A percentile compares a stretch with the other conserved stretches of the same genome.
Conservation (phyloP, 2,329 filamentous ascomycete genomes). For the Stagonosporopsis cucurbitacearum region DNA sequence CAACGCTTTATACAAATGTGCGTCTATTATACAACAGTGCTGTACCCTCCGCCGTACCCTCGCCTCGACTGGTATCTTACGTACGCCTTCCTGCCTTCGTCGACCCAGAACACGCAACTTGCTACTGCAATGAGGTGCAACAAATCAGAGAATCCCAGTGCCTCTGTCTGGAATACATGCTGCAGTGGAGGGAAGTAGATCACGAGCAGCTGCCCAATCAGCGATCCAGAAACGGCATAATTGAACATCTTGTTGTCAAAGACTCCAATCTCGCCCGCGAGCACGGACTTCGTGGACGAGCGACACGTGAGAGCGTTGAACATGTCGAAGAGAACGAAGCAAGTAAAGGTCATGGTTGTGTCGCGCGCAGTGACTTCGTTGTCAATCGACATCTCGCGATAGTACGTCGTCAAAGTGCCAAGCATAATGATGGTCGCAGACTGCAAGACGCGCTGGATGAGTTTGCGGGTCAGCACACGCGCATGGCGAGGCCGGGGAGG, state of each 20-base stretch:
- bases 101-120: constrained; percentile 93
- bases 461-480: constrained; percentile 82
- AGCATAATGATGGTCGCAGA: constrained; percentile 90
- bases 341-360: constrained; percentile 99
- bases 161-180: constrained; percentile 94
- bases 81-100: constrained; percentile 81
- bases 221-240: constrained; percentile 85
- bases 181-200: constrained; percentile 96
- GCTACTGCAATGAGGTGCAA: constrained; percentile 75
- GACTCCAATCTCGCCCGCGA: constrained; percentile 81
- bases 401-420: constrained; percentile 90
- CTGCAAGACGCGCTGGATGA: constrained; percentile 84
- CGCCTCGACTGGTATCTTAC: constrained; percentile 53
- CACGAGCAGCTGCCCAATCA: constrained; percentile 86
- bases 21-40: constrained; percentile 45
- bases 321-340: constrained; percentile 99
- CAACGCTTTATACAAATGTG: constrained; percentile 5
- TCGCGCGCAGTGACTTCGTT: constrained; percentile 87
- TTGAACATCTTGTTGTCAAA: constrained; percentile 95
- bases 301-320: constrained; percentile 96
- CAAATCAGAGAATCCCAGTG: constrained; percentile 75
- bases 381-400: constrained; percentile 86
- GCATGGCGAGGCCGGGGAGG: constrained; percentile 87
- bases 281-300: constrained; percentile 85
- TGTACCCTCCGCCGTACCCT: constrained; percentile 46